Evolutionary conservation across 1,139 yeast species (phyloP), one percentile per base, ranked within the genome.

Genomic region (Yamadazyma friedrichii): DNA sequence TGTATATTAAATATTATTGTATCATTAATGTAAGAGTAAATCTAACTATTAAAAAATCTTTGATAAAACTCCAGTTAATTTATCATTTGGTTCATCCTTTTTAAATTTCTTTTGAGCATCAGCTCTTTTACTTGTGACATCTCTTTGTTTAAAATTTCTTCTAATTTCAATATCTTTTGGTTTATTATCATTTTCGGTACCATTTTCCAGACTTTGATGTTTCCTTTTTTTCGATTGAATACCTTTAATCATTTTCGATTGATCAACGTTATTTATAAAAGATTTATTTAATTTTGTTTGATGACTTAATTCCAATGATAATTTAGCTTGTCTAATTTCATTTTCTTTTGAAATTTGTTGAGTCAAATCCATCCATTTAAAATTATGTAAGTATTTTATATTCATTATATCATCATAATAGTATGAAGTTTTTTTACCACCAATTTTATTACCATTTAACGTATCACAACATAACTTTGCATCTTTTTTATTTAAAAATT

Each of bases 361-460:
- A 1, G 98, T 89, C 56, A 93, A 72, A 55, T 94, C 95, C 45
- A 84, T 74, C 99, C 99, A 93, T 58, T 94, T 93, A 74, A 91
- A 94, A 5, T 93, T 89, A 11, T 89, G 84, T 48, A 93, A 70
- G 55, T 93, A 93, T 61, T 88, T 91, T 45, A 93, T 82, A 58
- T 89, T 93, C 67, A 94, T 74, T 16, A 93, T 83, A 65, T 94
- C 98, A 61, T 94, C 99, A 55, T 93, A 85, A 62, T 91, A 93
- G 58, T 86, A 91, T n/a, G 84, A 80, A 2, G 94, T 84, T 63
- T 93, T 93, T 55, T 84, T 88, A 25, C 98, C 98, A 25, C 98
- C 98, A 32, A 93, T 67, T 13, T 75, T 87, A 55, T 88, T 86
- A 9, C 96, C 96, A 58, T 93, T 94, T 53, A 94, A 66, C 0